phyloP scores from a whole-genome alignment of 2,329 filamentous ascomycete genomes.

The Microcyclospora tardicrescens region DNA sequence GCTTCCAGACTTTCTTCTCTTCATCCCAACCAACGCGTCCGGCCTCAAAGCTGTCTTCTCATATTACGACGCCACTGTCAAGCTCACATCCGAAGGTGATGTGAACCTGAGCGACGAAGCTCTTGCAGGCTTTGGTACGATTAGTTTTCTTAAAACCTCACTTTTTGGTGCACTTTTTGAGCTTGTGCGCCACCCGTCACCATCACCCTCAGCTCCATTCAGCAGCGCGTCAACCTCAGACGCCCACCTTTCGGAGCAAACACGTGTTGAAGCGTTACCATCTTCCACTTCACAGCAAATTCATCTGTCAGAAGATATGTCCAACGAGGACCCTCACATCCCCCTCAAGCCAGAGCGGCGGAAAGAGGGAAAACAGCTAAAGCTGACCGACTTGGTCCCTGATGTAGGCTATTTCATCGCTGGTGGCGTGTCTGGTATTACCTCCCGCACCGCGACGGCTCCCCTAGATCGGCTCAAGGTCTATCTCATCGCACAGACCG shows the following conservation, averaged over 20 bases:
- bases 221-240: too few relatives aligned
- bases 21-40: constrained; percentile 58
- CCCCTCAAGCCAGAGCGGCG: constrained; percentile 21
- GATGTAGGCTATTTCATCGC: constrained; percentile 96
- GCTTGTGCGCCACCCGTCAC: constrained; percentile 11
- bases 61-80: constrained; percentile 82
- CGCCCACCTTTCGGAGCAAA: too few relatives aligned
- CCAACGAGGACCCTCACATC: constrained; percentile 21
- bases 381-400: constrained; percentile 52
- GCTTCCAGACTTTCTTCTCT: constrained; percentile 74
- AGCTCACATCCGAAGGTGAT: constrained; percentile 86
- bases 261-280: too few relatives aligned
- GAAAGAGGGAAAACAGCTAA: constrained; percentile 19
- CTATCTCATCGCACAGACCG: constrained; percentile 87
- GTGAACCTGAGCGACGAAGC: constrained; percentile 83
- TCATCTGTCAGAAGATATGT: constrained; percentile 6
- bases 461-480: constrained; percentile 95
- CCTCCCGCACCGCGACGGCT: constrained; percentile 89
- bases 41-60: constrained; percentile 72
- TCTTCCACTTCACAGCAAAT: too few relatives aligned
- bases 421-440: constrained; percentile 84
- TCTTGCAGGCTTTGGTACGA: constrained; percentile 79
- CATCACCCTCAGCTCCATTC: not conserved
- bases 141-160: constrained; percentile 52
- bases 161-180: constrained; percentile 65